phyloP scores from a whole-genome alignment of 2,329 filamentous ascomycete genomes.

The Lasiodiplodia sp. region DNA sequence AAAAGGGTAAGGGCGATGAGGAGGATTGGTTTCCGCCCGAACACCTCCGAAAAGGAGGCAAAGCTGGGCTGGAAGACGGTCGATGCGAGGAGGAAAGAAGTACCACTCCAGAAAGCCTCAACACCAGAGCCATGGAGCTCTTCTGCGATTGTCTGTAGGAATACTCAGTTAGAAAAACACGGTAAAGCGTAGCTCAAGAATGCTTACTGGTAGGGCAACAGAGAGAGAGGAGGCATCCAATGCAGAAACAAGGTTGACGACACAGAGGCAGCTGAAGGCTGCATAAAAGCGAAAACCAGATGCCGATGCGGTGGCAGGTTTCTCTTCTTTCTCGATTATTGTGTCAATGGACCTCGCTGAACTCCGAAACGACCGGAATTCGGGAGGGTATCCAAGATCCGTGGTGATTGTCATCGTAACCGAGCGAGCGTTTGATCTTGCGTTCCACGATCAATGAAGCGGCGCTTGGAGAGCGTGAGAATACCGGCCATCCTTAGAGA shows the following conservation, averaged over 20 bases:
- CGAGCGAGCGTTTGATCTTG: neutral
- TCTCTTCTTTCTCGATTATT: neutral
- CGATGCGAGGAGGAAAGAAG: slow-evolving; percentile 71
- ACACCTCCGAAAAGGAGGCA: slow-evolving; percentile 55
- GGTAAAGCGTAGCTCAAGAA: slow-evolving; percentile 39
- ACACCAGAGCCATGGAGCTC: slow-evolving; percentile 35
- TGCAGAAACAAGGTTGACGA: slow-evolving; percentile 38
- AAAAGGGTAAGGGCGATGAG: slow-evolving; percentile 52
- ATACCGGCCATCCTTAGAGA: neutral
- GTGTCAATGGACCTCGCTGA: neutral
- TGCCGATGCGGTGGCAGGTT: neutral
- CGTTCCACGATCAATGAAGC: neutral
- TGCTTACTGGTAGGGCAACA: slow-evolving; percentile 38
- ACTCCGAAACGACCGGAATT: neutral
- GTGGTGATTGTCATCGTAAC: neutral
- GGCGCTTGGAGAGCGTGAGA: neutral
- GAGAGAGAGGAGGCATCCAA: slow-evolving; percentile 37
- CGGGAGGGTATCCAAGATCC: neutral
- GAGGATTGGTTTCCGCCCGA: slow-evolving; percentile 54
- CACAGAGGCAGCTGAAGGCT: slow-evolving; percentile 36
- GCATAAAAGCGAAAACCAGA: slow-evolving; percentile 37
- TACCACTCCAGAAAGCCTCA: slow-evolving; percentile 75
- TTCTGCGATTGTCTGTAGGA: slow-evolving; percentile 39
- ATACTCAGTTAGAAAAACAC: slow-evolving; percentile 46
- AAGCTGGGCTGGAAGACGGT: slow-evolving; percentile 65